Base-by-base conservation (phyloP, 371 early-diverging fungal species). In the Lichtheimia corymbifera region DNA sequence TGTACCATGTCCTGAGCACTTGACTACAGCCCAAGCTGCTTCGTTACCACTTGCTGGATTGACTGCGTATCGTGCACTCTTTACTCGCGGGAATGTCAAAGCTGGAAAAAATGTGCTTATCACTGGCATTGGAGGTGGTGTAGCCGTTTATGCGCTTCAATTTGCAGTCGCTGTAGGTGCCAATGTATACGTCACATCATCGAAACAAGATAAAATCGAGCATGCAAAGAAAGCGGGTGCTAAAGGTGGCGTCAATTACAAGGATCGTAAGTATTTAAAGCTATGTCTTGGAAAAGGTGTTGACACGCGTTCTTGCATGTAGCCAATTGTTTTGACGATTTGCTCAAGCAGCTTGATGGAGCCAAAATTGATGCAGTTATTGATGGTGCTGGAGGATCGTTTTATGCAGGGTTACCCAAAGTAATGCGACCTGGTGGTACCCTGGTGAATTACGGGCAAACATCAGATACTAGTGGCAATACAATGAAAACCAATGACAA, bases 71-170 rank as follows among this genome's bases (percentile, higher is more conserved):
- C 72, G 80, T 49, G 88, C 84, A 12, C 55, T 79, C 1, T 85
- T 87, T 50, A 81, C 85, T 13, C 85, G 85, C 50, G 89, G 79
- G 0, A 59, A 77, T 12, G 82, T 88, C 25, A 62, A 68, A 50
- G 62, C 68, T 12, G 88, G 81, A 7, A 79, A 84, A 17, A 74
- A 82, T 60, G 86, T 91, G 3, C 66, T 91, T 7, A 77, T 91
- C 53, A 85, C 90, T 18, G 91, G 91, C 41, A 89, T 91, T 65
- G 88, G 85, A 22, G 91, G 91, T 35, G 91, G 91, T 54, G 91
- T 91, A 35, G 91, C 91, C 0, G 61, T 89, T 22, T 77, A 79
- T 64, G 88, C 88, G 4, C 67, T 91, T 30, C 83, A 85, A 55
- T 87, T 91, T 62, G 82, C 86, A 25, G 79, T 88, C 6, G 86